Evolutionary conservation across 257 asterid genomes (phyloP).

Genomic region (Scutellaria minor): DNA sequence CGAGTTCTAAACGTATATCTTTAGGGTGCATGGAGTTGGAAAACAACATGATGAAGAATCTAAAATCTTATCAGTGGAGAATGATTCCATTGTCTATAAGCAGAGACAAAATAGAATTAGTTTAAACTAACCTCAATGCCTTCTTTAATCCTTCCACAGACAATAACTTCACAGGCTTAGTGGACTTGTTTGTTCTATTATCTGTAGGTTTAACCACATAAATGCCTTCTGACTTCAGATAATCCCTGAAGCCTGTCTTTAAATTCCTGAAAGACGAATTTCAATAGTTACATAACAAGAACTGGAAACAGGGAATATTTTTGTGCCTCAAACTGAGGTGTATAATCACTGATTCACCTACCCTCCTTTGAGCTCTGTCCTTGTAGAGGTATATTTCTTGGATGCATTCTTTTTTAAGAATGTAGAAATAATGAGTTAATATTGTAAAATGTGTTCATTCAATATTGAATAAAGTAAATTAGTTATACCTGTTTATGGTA

Average conservation of each 20-base stretch:
- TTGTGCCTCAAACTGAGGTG: neutral
- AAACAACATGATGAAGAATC: conserved; percentile 3
- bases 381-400: conserved; percentile 62
- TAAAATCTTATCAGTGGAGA: neutral
- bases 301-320: conserved; percentile 13
- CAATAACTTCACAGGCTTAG: conserved; percentile 67
- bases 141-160: conserved; percentile 83
- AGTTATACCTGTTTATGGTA: conserved; percentile 67
- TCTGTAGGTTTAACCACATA: conserved; percentile 62
- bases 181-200: conserved; percentile 53
- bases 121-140: conserved; percentile 72
- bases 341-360: conserved; percentile 42
- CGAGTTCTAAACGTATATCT: neutral
- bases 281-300: conserved; percentile 27
- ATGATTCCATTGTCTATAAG: neutral
- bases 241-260: conserved; percentile 70
- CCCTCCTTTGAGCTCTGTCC: conserved; percentile 92
- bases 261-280: conserved; percentile 64
- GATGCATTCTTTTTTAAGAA: conserved; percentile 55
- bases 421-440: conserved; percentile 5
- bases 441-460: neutral
- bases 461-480: conserved; percentile 10
- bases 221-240: conserved; percentile 78
- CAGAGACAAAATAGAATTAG: conserved; percentile 4
- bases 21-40: neutral